A percentile compares a stretch with the other conserved stretches of the same genome.
phyloP scores from a whole-genome alignment of 257 asterid genomes.

The Thymus mandschuricus region DNA sequence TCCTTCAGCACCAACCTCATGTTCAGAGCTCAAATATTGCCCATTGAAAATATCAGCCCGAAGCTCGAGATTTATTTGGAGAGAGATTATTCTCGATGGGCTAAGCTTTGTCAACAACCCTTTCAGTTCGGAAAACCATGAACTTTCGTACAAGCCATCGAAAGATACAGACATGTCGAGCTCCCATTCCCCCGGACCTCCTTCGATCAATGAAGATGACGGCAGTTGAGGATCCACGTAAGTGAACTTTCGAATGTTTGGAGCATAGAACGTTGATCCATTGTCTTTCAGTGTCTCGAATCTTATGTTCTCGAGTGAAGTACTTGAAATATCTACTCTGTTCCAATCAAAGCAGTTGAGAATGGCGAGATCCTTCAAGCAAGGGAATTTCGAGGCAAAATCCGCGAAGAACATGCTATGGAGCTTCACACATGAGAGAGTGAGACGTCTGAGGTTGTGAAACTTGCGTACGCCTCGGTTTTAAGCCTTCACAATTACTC shows the following conservation, averaged over 20 bases:
- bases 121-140: no score
- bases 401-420: not conserved
- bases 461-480: no score
- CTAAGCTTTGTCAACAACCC: no score
- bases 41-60: no score
- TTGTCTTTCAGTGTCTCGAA: not conserved
- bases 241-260: not conserved
- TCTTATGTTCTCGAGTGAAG: not conserved
- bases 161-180: not conserved
- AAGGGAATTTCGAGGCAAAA: slow-evolving; percentile 1
- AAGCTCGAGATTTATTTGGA: no score
- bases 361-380: slow-evolving; percentile 8
- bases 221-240: not conserved
- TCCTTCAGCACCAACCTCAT: no score
- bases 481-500: no score
- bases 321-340: not conserved
- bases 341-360: not conserved
- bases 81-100: no score
- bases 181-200: not conserved
- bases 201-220: not conserved
- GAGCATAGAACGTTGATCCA: not conserved
- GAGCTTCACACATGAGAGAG: no score
- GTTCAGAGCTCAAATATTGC: no score
- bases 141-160: no score
- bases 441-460: no score